phyloP scores from a whole-genome alignment of 305 asterid genomes.

The Rubia tinctorum region DNA sequence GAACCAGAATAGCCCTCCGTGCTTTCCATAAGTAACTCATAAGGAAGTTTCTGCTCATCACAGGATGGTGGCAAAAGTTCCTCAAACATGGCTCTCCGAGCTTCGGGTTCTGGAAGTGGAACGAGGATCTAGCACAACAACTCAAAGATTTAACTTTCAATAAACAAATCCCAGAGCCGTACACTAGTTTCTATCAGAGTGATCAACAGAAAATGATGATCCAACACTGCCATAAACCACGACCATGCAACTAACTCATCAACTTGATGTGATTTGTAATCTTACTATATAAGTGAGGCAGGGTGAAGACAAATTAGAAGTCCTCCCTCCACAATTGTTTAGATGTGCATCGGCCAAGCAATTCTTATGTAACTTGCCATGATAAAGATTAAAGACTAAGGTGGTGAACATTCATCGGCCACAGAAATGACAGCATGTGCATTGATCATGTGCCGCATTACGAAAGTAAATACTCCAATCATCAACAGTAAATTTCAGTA shows the following conservation, averaged over 20 bases:
- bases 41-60: conserved; percentile 57
- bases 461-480: background rate
- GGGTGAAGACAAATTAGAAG: background rate
- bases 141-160: background rate
- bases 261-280: background rate
- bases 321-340: background rate
- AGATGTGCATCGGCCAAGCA: background rate
- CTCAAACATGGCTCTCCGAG: conserved; percentile 88
- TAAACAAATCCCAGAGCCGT: background rate
- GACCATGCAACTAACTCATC: background rate
- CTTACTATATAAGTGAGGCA: background rate
- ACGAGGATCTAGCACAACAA: conserved; percentile 69
- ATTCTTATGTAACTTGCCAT: background rate
- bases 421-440: background rate
- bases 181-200: background rate
- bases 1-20: conserved; percentile 89
- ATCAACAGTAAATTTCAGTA: background rate
- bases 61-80: conserved; percentile 55
- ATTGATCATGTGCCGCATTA: background rate
- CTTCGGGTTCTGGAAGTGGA: conserved; percentile 93
- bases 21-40: conserved; percentile 64
- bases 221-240: background rate
- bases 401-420: background rate
- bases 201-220: background rate
- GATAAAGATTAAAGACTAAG: background rate